phyloP scores from a whole-genome alignment of 495 filamentous ascomycete species.

The Parathielavia hyrcaniae region DNA sequence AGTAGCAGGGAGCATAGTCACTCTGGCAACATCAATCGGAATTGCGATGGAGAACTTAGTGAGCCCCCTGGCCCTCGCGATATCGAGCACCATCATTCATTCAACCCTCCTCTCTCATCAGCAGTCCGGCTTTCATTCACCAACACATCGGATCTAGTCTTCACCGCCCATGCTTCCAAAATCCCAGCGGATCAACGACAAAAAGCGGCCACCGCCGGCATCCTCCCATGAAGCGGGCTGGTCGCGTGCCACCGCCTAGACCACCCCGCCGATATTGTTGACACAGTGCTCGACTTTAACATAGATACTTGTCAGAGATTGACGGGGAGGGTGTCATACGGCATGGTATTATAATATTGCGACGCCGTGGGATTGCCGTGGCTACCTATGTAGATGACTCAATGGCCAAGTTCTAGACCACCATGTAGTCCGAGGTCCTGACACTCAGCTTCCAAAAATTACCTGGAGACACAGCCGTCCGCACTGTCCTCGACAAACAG shows the following conservation, averaged over 20 bases:
- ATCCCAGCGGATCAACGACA: background rate
- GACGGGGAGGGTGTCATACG: background rate
- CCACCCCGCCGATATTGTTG: background rate
- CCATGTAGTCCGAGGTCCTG: no score
- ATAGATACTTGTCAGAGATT: conserved; percentile 12
- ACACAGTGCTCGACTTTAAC: conserved; percentile 17
- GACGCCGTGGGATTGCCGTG: background rate
- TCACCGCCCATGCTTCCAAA: background rate
- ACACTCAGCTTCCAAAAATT: conserved; percentile 3
- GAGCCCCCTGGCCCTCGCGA: background rate
- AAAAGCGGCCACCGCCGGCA: background rate
- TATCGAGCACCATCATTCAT: background rate
- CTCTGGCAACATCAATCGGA: no score
- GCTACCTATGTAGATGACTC: background rate
- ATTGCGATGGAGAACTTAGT: background rate
- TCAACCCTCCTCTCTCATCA: background rate
- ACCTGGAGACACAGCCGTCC: conserved; percentile 40
- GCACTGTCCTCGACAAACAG: conserved; percentile 51
- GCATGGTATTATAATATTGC: background rate
- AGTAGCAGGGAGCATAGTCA: no score
- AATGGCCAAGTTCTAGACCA: no score
- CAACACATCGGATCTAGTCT: background rate
- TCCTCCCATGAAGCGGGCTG: background rate
- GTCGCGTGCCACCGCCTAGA: conserved; percentile 3
- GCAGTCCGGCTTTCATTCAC: background rate